Evolutionary conservation across 164 flowering plant species (phyloP), one percentile per base, ranked within the genome.

Genomic region (Dillenia turbinata): DNA sequence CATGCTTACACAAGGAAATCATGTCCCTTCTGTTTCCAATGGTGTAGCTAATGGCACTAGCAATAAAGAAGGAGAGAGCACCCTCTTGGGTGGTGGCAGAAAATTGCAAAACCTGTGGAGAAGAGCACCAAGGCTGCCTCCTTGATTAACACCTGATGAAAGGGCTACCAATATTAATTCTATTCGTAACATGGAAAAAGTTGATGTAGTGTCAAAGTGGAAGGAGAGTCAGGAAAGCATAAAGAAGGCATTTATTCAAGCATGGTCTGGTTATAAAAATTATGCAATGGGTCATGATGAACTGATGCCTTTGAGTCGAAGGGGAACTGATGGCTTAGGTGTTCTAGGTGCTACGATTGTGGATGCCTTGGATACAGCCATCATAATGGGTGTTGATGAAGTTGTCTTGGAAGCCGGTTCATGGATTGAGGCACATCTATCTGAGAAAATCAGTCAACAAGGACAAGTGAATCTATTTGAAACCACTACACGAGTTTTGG

Each of bases 401-500:
- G 76, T 91, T 56, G 88, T 85, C 49, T 62, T 73, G 56, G 96
- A 94, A 74, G 97, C 96, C 17, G 93, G 97, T 58, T 69, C 84
- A 14, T 94, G 98, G 98, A 69, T 94, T 70, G 96, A 91, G 73
- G 73, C 68, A 33, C 67, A 94, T 51, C 93, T 94, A 56, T 60
- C 75, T 10, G 75, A 84, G 52, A 86, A 88, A 66, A 89, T 94
- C 63, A 74, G 47, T 50, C 65, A 75, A 65, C 90, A 85, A 69
- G 98, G 97, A 14, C 95, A 89, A 70, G 97, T 94, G 47, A 94
- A 94, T 77, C 73, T 91, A 63, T 94, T 91, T 84, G 99, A 94
- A 75, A 94, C 98, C 59, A 91, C 97, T 17, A 94, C 91, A 68
- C 96, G 99, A 61, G 88, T 94, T 75, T 59, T 94, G 66, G 99